Base-by-base conservation (phyloP, 2,329 filamentous ascomycete species). In the Aspergillus sp. region DNA sequence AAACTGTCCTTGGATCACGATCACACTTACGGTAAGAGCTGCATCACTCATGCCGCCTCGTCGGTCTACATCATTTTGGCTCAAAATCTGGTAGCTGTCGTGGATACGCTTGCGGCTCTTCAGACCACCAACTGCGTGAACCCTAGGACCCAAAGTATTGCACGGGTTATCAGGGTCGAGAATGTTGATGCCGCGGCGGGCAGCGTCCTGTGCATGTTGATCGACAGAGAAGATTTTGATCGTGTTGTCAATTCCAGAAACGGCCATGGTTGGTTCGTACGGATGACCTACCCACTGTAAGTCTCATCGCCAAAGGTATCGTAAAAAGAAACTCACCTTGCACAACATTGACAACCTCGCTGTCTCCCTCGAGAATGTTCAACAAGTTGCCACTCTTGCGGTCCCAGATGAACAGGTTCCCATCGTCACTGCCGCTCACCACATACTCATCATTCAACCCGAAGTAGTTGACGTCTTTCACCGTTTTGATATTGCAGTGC, bases 391-490 rank as follows among this genome's bases (percentile, higher is more conserved):
- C 73, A 4, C 82, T 84, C 61, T 85, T 83, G 50, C 80, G 78
- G 59, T 88, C 84, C 85, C 85, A 88, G 48, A 88, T 86, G 67
- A 88, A 88, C 20, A 88, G 64, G 63, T 88, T 81, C 1, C 85
- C 85, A 47, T 81, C 83, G 61, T 88, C 86, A 54, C 81, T 85
- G 5, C 85, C 85, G 52, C 81, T 85, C 10, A 88, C 84, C 10
- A 88, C 83, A 57, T 87, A 88, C 63, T 88, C 84, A 60, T 88
- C 86, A 53, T 86, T 73, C 34, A 86, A 69, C 0, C 85, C 85
- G 56, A 84, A 87, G 69, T 81, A 88, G 55, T 87, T 87, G 54
- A 87, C 83, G 61, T 88, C 85, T 61, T 88, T 88, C 59, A 88
- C 84, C 1, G 84, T 87, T 58, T 83, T 79, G 48, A 85, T 78